Percentiles rank a stretch among this genome's conserved stretches.
Evolutionary conservation across 1,284 basidiomycete species (phyloP).

Genomic region (Cutaneotrichosporon sp.): DNA sequence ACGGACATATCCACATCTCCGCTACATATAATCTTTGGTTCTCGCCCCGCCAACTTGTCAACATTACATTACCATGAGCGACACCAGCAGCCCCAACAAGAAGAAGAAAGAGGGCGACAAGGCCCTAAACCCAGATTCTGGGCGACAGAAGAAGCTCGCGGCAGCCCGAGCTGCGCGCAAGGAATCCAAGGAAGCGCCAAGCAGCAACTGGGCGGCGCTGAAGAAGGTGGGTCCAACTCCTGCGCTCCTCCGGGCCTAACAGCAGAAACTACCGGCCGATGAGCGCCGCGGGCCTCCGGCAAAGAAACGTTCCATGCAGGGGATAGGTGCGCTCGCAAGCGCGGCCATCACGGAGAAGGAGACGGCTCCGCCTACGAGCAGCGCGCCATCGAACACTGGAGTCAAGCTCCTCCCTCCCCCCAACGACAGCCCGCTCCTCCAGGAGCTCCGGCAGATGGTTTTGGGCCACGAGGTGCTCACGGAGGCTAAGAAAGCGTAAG

Average conservation of each 20-base stretch:
- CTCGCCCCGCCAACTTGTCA: not conserved
- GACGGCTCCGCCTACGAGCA: not conserved
- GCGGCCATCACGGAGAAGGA: not conserved
- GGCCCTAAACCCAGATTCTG: not conserved
- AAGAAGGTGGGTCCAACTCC: conserved; percentile 30
- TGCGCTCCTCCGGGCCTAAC: not conserved
- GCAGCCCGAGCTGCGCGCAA: not conserved
- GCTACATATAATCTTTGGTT: not conserved
- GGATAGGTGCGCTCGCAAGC: not conserved
- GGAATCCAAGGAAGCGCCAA: conserved; percentile 15
- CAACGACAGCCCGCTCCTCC: conserved; percentile 32
- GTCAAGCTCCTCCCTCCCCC: conserved; percentile 33
- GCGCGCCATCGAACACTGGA: not conserved
- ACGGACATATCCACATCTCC: not conserved
- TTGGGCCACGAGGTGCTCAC: conserved; percentile 38
- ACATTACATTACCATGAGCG: not conserved
- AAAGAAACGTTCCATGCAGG: conserved; percentile 8
- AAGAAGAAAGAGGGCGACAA: not conserved
- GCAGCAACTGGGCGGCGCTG: conserved; percentile 45
- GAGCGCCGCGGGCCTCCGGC: conserved; percentile 1
- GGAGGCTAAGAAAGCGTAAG: conserved; percentile 45
- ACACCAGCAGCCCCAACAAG: not conserved
- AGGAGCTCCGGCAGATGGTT: conserved; percentile 48
- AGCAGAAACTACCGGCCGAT: conserved; percentile 14
- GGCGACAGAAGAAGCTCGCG: not conserved